phyloP scores from a whole-genome alignment of 2,329 filamentous ascomycete genomes.

The Diaporthe humulicola region DNA sequence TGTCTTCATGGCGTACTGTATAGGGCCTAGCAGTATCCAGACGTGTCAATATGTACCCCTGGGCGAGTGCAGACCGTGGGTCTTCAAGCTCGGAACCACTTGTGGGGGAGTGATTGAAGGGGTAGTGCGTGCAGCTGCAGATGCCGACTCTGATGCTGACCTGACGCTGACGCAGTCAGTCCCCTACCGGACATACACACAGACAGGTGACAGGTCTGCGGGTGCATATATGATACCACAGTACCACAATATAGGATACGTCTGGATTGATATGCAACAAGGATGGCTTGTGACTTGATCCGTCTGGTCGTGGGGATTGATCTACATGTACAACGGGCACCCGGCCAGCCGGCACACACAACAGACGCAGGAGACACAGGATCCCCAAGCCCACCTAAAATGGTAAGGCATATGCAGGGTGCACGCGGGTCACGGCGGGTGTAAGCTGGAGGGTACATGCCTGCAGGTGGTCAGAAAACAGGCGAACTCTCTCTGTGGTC shows the following conservation, averaged over 20 bases:
- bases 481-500: no score
- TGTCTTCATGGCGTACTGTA: not conserved
- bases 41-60: not conserved
- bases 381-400: not conserved
- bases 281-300: not conserved
- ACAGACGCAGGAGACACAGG: slow-evolving; percentile 4
- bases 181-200: not conserved
- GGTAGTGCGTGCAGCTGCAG: not conserved
- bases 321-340: no score
- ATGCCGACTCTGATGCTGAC: no score
- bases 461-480: not conserved
- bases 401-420: not conserved
- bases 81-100: slow-evolving; percentile 12
- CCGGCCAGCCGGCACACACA: not conserved
- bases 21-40: not conserved
- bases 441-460: slow-evolving; percentile 17
- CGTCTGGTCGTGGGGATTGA: slow-evolving; percentile 6
- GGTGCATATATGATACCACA: not conserved
- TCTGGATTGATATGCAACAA: not conserved
- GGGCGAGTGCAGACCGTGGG: not conserved
- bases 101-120: slow-evolving; percentile 3
- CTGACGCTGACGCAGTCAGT: not conserved
- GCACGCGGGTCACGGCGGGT: not conserved
- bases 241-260: not conserved
- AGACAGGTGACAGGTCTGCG: not conserved